Evolutionary conservation across 2,329 filamentous ascomycete species (phyloP), one percentile per base, ranked within the genome.

Genomic region (Aplosporella prunicola): DNA sequence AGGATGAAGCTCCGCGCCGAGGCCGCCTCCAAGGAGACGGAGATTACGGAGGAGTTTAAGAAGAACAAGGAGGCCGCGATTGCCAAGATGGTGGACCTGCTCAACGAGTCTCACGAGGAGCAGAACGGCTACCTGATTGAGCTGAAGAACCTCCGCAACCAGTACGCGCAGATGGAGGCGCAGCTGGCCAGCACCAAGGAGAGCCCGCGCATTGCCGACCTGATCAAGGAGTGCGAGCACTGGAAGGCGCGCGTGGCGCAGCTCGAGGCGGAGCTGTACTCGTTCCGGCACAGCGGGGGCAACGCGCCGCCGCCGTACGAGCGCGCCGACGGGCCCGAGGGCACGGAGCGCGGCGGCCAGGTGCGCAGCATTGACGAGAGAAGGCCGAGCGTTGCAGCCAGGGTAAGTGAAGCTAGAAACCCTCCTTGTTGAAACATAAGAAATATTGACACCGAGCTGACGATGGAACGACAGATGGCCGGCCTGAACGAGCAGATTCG

Each of bases 151-250:
- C 37, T 39, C 23, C 27, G 34, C 30, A 15, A 14, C 4, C 30
- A 39, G 25, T 33, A 33, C 4, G 37, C 28, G 30, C 32, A 33
- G 30, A 24, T 39, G 13, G 30, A 39, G 5, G 37, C 34, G 14
- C 30, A 39, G 17, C 27, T 39, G 10, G 37, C 37, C 7, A 31
- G 37, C 15, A 33, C 37, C 13, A 30, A 31, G 20, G 37, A 39
- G 31, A 39, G 37, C 8, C 37, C 37, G 18, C 37, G 37, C 16
- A 26, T 39, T 9, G 30, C 37, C 10, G 37, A 39, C 30, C 37
- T 39, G 20, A 39, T 39, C 31, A 30, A 31, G n/a, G 37, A 39
- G 37, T 39, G 37, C 37, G 37, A 39, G 14, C 17, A 30, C 10
- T 39, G 34, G 30, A 39, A 39, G 30, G 30, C 33, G 31, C 37